phyloP scores from a whole-genome alignment of 1,284 basidiomycete genomes.

The Coniferiporia sulphurascens region DNA sequence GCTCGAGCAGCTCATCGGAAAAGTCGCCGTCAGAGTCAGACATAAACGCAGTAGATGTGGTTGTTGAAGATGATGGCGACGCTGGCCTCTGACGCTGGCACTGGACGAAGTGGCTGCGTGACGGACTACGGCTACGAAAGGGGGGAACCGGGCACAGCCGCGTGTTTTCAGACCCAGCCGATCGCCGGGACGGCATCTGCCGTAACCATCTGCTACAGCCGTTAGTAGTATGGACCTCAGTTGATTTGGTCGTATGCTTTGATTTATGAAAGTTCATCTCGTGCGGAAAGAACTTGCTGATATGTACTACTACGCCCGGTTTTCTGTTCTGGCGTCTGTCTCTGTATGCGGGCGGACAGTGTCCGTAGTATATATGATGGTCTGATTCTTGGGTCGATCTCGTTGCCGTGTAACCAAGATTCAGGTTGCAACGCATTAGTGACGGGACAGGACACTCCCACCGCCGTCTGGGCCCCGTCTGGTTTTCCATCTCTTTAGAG shows the following conservation, averaged over 20 bases:
- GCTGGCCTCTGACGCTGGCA: no score
- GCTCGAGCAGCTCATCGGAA: slow-evolving; percentile 62
- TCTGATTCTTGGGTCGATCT: background rate
- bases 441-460: background rate
- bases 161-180: background rate
- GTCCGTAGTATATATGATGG: no score
- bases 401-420: background rate
- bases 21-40: slow-evolving; percentile 68
- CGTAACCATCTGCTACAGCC: no score
- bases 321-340: no score
- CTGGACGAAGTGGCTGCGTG: background rate
- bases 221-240: no score
- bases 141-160: background rate
- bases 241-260: no score
- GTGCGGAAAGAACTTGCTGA: no score
- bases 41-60: slow-evolving; percentile 37
- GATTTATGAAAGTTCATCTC: no score
- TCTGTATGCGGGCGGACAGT: no score
- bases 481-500: background rate
- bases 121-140: background rate
- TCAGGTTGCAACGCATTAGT: background rate
- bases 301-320: no score
- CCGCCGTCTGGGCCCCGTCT: background rate
- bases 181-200: background rate
- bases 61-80: background rate